phyloP scores from a whole-genome alignment of 2,329 filamentous ascomycete genomes.

The Phyllachora maydis region DNA sequence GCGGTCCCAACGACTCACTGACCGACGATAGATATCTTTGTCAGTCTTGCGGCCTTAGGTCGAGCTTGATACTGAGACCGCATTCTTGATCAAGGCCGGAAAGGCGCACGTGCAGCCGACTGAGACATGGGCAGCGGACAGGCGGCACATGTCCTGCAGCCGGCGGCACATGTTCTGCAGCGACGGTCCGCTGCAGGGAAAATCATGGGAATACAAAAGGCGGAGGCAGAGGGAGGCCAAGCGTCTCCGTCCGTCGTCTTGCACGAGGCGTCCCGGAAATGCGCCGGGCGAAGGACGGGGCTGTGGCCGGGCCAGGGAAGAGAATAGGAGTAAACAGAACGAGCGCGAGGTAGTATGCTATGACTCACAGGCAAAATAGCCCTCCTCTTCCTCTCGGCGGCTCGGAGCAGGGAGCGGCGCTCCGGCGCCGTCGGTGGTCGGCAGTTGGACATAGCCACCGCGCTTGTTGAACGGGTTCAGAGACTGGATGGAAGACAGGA shows the following conservation, averaged over 20 bases:
- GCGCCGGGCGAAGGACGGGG: too few relatives aligned
- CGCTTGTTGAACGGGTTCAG: slow-evolving; percentile 73
- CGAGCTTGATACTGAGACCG: too few relatives aligned
- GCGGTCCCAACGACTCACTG: slow-evolving; percentile 95
- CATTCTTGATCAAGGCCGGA: slow-evolving; percentile 6
- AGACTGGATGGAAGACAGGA: slow-evolving; percentile 64
- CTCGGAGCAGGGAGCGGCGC: slow-evolving; percentile 70
- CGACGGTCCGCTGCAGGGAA: slow-evolving; percentile 18
- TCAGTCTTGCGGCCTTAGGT: slow-evolving; percentile 7
- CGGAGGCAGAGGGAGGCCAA: slow-evolving; percentile 2
- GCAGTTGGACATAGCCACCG: slow-evolving; percentile 81
- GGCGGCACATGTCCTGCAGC: slow-evolving; percentile 19
- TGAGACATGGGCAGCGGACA: slow-evolving; percentile 19
- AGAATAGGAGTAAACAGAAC: slow-evolving; percentile 2
- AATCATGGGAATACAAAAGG: slow-evolving; percentile 8
- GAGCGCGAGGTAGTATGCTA: slow-evolving; percentile 12
- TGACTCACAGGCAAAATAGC: slow-evolving; percentile 82
- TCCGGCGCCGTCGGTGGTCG: slow-evolving; percentile 62
- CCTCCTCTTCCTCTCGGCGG: slow-evolving; percentile 84
- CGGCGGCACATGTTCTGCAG: too few relatives aligned
- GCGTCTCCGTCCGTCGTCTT: too few relatives aligned
- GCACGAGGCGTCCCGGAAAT: too few relatives aligned
- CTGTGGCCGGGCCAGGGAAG: too few relatives aligned
- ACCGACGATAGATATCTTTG: slow-evolving; percentile 13
- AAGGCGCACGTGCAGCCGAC: slow-evolving; percentile 12